These are phyloP conservation scores for Stentor coeruleus DNA, from an alignment of 73 alveolate genomes.

Conservation along the genomic window DNA sequence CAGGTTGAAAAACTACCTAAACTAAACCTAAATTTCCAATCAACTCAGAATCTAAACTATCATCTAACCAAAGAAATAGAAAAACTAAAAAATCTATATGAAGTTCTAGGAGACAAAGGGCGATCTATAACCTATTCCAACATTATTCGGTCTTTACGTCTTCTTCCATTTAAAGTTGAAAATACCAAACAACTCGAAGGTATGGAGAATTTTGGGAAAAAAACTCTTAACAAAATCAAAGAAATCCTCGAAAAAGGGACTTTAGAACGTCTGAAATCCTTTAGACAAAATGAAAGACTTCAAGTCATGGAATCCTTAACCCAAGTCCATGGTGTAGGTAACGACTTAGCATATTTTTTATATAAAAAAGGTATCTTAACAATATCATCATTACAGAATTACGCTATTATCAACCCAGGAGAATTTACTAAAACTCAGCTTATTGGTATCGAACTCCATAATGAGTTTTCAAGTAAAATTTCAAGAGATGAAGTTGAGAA, in stretches of 20 bases:
- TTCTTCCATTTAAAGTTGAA: conserved; percentile 42
- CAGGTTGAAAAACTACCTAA: background rate
- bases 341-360: conserved; percentile 73
- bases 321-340: conserved; percentile 93
- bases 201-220: conserved; percentile 76
- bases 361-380: conserved; percentile 83
- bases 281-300: conserved; percentile 67
- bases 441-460: conserved; percentile 80
- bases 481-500: conserved; percentile 91
- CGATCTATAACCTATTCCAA: conserved; percentile 60
- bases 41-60: conserved; percentile 19
- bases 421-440: conserved; percentile 57
- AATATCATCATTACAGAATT: conserved; percentile 55
- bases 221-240: conserved; percentile 77
- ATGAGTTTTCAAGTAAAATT: conserved; percentile 75
- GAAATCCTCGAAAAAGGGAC: conserved; percentile 89
- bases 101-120: conserved; percentile 65
- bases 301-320: conserved; percentile 59
- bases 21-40: background rate
- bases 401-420: conserved; percentile 50
- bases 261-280: conserved; percentile 60
- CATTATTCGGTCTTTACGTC: conserved; percentile 48
- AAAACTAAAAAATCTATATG: conserved; percentile 46
- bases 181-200: conserved; percentile 51
- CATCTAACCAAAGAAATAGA: conserved; percentile 49